Conservation (phyloP, 352 stramenopile species). For the Halophytophthora polymorphica region DNA sequence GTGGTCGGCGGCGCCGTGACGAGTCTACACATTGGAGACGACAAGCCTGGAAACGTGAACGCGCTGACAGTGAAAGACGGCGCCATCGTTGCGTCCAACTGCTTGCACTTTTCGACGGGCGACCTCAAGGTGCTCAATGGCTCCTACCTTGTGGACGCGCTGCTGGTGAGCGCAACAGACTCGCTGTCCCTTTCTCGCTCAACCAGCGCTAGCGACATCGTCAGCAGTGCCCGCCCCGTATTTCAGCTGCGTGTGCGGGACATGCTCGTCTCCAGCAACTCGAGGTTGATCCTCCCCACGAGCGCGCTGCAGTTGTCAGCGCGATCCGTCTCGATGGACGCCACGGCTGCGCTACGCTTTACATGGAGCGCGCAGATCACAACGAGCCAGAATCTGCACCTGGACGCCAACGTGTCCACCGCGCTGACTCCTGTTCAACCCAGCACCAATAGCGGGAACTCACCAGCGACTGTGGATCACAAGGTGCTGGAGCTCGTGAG, state of each 20-base stretch:
- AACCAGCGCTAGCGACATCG: constrained; percentile 16
- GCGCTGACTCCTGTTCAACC: constrained; percentile 19
- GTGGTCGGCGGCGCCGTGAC: constrained; percentile 46
- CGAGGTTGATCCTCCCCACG: constrained; percentile 39
- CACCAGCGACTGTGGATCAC: constrained; percentile 13
- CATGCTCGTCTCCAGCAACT: constrained; percentile 38
- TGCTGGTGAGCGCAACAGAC: constrained; percentile 21
- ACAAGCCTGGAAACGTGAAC: constrained; percentile 24
- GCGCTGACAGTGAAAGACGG: constrained; percentile 43
- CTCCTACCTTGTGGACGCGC: constrained; percentile 45
- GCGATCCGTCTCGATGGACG: constrained; percentile 52
- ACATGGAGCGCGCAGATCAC: constrained; percentile 38
- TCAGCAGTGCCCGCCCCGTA: constrained; percentile 20
- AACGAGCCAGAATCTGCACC: constrained; percentile 39
- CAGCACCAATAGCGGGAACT: too few relatives aligned
- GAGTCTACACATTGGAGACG: constrained; percentile 31
- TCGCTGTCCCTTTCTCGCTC: constrained; percentile 17
- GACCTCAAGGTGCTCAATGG: constrained; percentile 47
- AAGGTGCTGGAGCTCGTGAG: constrained; percentile 54
- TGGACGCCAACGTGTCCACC: constrained; percentile 51
- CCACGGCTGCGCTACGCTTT: constrained; percentile 40
- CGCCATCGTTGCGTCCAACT: constrained; percentile 41
- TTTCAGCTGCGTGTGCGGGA: constrained; percentile 35
- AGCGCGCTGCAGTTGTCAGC: constrained; percentile 34
- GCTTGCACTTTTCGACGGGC: constrained; percentile 27